Evolutionary conservation across 257 asterid species (phyloP).

Genomic region (Linaria vulgaris): DNA sequence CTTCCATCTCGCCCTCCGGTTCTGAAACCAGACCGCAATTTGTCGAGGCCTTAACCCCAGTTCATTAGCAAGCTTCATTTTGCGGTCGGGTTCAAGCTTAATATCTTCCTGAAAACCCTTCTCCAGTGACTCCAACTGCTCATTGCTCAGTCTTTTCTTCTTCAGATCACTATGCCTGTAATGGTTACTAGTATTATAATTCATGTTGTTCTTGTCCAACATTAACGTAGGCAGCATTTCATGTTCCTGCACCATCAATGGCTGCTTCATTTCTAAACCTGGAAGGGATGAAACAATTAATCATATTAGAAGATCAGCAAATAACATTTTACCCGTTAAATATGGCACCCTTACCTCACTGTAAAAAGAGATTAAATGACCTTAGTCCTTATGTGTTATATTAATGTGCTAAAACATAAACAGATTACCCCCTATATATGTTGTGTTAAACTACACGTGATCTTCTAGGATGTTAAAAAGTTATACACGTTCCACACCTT

Average conservation of each 20-base stretch:
- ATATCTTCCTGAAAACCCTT: constrained; percentile 91
- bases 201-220: constrained; percentile 36
- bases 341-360: too few species aligned
- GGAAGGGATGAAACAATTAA: background rate
- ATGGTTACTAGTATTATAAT: background rate
- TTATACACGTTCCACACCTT: too few species aligned
- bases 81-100: constrained; percentile 97
- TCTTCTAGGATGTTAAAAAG: too few species aligned
- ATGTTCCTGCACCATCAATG: constrained; percentile 30
- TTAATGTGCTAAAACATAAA: too few species aligned
- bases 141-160: constrained; percentile 74
- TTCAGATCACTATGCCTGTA: constrained; percentile 49
- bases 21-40: constrained; percentile 99
- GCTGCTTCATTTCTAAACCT: constrained; percentile 76
- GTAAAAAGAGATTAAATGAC: too few species aligned
- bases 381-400: too few species aligned
- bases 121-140: constrained; percentile 90
- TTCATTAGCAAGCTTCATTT: constrained; percentile 83
- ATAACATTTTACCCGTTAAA: too few species aligned
- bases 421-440: too few species aligned
- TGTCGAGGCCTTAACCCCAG: constrained; percentile 94
- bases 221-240: constrained; percentile 29
- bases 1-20: constrained; percentile 99
- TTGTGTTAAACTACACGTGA: too few species aligned
- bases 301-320: too few species aligned